phyloP scores from a whole-genome alignment of 2,329 filamentous ascomycete species.

The Fusarium sp. region DNA sequence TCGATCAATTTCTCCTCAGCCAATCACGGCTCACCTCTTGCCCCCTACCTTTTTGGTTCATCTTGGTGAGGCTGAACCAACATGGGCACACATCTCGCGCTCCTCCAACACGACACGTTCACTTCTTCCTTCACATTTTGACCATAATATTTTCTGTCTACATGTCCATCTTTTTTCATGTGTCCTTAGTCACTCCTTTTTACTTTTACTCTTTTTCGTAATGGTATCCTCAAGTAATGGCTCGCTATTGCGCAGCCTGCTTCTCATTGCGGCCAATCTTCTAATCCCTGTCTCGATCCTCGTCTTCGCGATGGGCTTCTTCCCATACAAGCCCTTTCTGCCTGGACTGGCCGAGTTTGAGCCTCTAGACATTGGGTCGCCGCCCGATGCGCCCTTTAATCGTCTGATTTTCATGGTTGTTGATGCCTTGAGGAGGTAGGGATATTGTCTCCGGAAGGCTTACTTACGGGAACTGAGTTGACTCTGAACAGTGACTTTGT shows the following conservation, averaged over 20 bases:
- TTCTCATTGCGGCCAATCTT: constrained; percentile 74
- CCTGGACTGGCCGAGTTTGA: constrained; percentile 80
- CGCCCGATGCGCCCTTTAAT: constrained; percentile 77
- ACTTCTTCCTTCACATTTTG: constrained; percentile 31
- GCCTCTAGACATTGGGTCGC: constrained; percentile 60
- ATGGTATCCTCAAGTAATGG: constrained; percentile 42
- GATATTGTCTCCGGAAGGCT: background rate
- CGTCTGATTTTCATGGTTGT: constrained; percentile 97
- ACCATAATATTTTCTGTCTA: constrained; percentile 2
- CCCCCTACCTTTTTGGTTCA: constrained; percentile 36
- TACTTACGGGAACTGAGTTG: constrained; percentile 32
- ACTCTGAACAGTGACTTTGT: constrained; percentile 80
- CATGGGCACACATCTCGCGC: constrained; percentile 25
- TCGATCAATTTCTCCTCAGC: background rate
- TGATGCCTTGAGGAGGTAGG: constrained; percentile 86
- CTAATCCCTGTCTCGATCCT: constrained; percentile 77
- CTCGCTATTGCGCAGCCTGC: constrained; percentile 47
- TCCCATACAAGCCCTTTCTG: constrained; percentile 95
- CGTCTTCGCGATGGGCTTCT: constrained; percentile 89
- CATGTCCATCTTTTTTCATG: constrained; percentile 3
- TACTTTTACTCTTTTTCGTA: constrained; percentile 18
- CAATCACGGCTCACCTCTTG: constrained; percentile 25
- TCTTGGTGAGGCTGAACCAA: constrained; percentile 40
- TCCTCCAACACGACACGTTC: constrained; percentile 42
- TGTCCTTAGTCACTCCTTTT: constrained; percentile 27